Evolutionary conservation across 345 rosid species (phyloP).

Genomic region (Dipteronia sinensis): DNA sequence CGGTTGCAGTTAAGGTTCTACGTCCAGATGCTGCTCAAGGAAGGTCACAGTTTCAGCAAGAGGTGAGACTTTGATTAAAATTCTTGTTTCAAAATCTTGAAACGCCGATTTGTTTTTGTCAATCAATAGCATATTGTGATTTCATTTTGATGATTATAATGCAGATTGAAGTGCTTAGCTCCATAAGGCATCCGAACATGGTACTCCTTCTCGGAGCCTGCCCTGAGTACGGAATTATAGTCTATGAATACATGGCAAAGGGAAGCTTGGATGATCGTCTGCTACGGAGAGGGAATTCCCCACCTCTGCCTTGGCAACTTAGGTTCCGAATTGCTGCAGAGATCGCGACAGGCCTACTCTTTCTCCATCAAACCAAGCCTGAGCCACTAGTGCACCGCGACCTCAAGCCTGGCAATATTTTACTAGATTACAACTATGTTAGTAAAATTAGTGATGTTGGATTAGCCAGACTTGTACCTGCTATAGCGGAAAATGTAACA

Average conservation of each 20-base stretch:
- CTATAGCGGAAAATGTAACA: slow-evolving; percentile 71
- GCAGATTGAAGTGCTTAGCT: slow-evolving; percentile 87
- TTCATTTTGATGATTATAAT: not conserved
- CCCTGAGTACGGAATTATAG: slow-evolving; percentile 85
- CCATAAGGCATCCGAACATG: slow-evolving; percentile 96
- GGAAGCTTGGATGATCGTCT: slow-evolving; percentile 92
- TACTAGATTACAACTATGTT: slow-evolving; percentile 78
- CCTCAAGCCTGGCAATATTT: slow-evolving; percentile 87
- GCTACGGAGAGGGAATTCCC: slow-evolving; percentile 46
- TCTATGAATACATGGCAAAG: slow-evolving; percentile 86
- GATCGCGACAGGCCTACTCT: slow-evolving; percentile 77
- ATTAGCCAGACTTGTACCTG: slow-evolving; percentile 83
- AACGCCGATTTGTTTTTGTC: not conserved
- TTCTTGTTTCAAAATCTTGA: not conserved
- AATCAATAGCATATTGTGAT: too few species aligned
- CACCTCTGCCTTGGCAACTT: slow-evolving; percentile 79
- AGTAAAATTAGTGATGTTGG: slow-evolving; percentile 92
- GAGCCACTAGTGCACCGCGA: slow-evolving; percentile 98
- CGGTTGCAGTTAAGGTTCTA: slow-evolving; percentile 83
- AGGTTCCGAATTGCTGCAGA: slow-evolving; percentile 89
- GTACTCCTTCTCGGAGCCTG: slow-evolving; percentile 95
- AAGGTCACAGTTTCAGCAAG: slow-evolving; percentile 80
- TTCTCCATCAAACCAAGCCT: slow-evolving; percentile 94
- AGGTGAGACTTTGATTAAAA: slow-evolving; percentile 45
- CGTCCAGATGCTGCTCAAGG: slow-evolving; percentile 98